Evolutionary conservation across 768 basidiomycete genomes (phyloP).

Genomic region (Russula sp.): DNA sequence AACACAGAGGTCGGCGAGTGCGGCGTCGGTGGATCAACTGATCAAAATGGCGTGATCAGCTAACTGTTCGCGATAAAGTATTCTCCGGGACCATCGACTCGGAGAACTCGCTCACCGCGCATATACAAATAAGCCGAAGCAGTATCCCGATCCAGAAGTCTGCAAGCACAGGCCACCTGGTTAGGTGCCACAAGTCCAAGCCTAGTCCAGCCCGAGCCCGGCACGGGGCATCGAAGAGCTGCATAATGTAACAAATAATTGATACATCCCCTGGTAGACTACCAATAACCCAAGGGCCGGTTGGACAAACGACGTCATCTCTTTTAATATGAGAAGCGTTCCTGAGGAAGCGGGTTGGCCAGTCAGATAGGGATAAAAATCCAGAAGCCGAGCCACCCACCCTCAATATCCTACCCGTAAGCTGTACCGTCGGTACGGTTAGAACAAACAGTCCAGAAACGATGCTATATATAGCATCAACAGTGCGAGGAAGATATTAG

Average conservation of each 20-base stretch:
- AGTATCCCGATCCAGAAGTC: background rate
- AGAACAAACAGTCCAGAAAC: conserved; percentile 47
- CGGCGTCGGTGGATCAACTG: background rate
- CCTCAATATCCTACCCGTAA: conserved; percentile 42
- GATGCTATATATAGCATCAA: conserved; percentile 34
- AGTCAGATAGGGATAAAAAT: background rate
- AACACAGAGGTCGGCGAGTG: background rate
- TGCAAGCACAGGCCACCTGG: background rate
- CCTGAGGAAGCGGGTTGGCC: background rate
- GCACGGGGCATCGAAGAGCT: background rate
- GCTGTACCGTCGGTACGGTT: conserved; percentile 46
- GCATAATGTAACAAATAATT: background rate
- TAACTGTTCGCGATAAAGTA: too few relatives aligned
- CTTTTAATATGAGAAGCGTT: conserved; percentile 12
- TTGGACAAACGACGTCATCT: background rate
- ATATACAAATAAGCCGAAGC: background rate
- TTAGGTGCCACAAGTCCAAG: background rate
- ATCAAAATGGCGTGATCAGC: background rate
- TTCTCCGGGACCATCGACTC: too few relatives aligned
- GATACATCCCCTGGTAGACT: too few relatives aligned
- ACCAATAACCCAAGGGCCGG: background rate
- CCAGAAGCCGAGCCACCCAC: conserved; percentile 31
- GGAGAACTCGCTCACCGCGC: background rate
- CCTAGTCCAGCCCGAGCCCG: background rate
- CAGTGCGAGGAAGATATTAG: background rate